Percentiles rank a stretch among this genome's conserved stretches.
Evolutionary conservation across 352 stramenopile species (phyloP).

Genomic region (Aphanomyces cochlioides): DNA sequence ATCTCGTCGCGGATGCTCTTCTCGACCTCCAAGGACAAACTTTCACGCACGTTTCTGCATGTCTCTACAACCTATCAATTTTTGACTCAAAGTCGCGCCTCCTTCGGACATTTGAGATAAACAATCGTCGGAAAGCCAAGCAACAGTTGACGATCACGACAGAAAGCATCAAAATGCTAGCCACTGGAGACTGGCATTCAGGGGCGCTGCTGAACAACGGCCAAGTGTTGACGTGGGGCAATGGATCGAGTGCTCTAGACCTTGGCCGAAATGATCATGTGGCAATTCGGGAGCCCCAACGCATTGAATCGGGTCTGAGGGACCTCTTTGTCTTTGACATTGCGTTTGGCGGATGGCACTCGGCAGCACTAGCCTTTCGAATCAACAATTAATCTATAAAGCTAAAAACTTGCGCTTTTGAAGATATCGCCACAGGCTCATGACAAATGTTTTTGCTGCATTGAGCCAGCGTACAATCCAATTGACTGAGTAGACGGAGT

Average conservation of each 20-base stretch:
- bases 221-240: slow-evolving; percentile 24
- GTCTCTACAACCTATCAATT: neutral
- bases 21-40: neutral
- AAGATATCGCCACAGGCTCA: neutral
- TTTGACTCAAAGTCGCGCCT: neutral
- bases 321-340: slow-evolving; percentile 25
- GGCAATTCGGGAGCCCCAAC: neutral
- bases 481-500: neutral
- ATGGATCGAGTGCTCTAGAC: slow-evolving; percentile 14
- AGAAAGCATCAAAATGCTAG: neutral
- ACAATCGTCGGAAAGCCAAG: neutral
- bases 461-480: neutral
- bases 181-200: slow-evolving; percentile 12
- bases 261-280: neutral
- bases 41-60: slow-evolving; percentile 9
- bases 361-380: slow-evolving; percentile 23
- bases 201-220: slow-evolving; percentile 13
- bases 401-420: neutral
- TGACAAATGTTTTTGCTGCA: neutral
- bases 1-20: neutral
- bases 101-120: neutral
- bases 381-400: neutral
- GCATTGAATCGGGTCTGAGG: slow-evolving; percentile 5
- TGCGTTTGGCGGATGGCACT: slow-evolving; percentile 25
- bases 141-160: neutral